These are phyloP conservation scores for Magnaporthiopsis rhizophila DNA, from an alignment of 2,329 filamentous ascomycete genomes.

Conservation along the genomic window DNA sequence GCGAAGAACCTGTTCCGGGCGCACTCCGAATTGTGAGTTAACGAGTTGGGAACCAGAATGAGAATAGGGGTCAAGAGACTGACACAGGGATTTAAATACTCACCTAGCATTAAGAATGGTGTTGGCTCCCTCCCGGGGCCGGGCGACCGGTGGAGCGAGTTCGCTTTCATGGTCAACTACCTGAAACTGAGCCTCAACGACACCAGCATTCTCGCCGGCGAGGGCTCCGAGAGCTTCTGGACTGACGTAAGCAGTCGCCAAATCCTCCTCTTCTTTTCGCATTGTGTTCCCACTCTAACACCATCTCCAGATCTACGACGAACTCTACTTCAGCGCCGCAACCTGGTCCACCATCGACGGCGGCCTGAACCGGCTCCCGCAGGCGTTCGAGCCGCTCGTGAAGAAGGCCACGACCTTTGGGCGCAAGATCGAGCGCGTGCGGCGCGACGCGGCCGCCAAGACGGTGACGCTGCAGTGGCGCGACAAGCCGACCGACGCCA, in stretches of 20 bases:
- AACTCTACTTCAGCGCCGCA: constrained; percentile 50
- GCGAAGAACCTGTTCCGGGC: constrained; percentile 36
- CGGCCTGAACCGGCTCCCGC: constrained; percentile 45
- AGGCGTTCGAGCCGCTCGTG: constrained; percentile 55
- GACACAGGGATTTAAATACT: neutral
- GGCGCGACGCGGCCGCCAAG: constrained; percentile 38
- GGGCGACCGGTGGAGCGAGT: constrained; percentile 58
- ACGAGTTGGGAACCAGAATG: neutral
- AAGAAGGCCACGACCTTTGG: constrained; percentile 46
- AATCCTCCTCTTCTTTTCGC: neutral
- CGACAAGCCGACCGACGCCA: constrained; percentile 27
- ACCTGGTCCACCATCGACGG: constrained; percentile 58
- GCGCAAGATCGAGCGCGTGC: constrained; percentile 47
- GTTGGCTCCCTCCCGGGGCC: constrained; percentile 25
- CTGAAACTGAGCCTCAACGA: constrained; percentile 45
- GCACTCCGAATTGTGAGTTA: constrained; percentile 29
- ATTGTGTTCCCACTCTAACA: neutral
- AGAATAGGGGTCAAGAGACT: constrained; percentile 4
- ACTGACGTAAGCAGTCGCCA: constrained; percentile 23
- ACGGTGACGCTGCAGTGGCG: constrained; percentile 54
- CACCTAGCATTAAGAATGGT: constrained; percentile 19
- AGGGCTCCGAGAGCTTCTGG: constrained; percentile 37
- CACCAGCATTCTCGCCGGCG: constrained; percentile 39
- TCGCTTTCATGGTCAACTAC: constrained; percentile 52
- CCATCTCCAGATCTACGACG: constrained; percentile 38